Evolutionary conservation across 306 rosid species (phyloP), one percentile per base, ranked within the genome.

Genomic region (Carpinus fangiana): DNA sequence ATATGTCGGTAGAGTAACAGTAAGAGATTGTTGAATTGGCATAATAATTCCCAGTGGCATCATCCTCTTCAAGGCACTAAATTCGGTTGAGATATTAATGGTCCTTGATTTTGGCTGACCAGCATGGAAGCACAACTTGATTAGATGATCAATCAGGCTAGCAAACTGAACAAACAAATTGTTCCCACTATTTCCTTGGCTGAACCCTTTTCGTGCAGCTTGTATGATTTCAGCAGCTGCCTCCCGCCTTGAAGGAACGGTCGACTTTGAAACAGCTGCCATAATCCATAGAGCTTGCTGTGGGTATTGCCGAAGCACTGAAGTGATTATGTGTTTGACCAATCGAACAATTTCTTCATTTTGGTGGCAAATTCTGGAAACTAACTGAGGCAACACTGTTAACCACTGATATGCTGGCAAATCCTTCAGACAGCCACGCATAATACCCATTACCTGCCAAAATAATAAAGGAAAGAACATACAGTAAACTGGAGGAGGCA

Each of bases 251-350:
- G 99, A 95, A 78, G 93, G 91, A 85, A 95, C 93, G 47, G 92
- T 89, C 23, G 98, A 93, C 84, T 93, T 95, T 81, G 98, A 95
- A 86, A 95, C 98, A 57, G 99, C 99, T 20, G 98, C 99, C 99
- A 95, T 93, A 77, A 95, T 90, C 99, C 99, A 95, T 12, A 95
- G 89, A 70, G 93, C 93, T 78, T 95, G 98, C 72, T 93, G 98
- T 52, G 99, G 97, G 79, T 93, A 93, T 78, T 89, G 87, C 26
- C 83, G 85, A 73, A 95, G 91, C 89, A 95, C 97, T 73, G 91
- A 92, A 83, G 93, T 85, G 80, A 92, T 92, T 54, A 91, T 88
- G 83, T 53, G 82, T 80, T 95, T 95, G 76, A 95, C 99, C 75
- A 93, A 73, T 80, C 89, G 83, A 84, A 93, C 98, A 87, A 88